Conservation (phyloP, 1,284 basidiomycete species). For the Thecaphora thlaspeos region DNA sequence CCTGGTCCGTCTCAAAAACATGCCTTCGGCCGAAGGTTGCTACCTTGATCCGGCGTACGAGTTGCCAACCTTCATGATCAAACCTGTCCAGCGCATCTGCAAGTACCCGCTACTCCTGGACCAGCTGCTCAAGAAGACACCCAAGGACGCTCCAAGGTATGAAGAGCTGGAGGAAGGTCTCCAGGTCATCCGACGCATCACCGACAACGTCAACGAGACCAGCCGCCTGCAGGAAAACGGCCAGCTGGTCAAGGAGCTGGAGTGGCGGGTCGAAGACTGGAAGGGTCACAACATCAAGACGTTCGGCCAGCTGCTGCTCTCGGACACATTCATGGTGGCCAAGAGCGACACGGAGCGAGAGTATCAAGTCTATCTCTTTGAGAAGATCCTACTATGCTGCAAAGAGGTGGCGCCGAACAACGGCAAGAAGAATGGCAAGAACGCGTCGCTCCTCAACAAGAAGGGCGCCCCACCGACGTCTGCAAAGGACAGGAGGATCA, state of each 20-base stretch:
- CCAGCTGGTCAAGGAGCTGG: slow-evolving; percentile 84
- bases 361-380: slow-evolving; percentile 97
- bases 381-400: slow-evolving; percentile 98
- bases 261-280: slow-evolving; percentile 93
- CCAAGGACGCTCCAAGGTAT: slow-evolving; percentile 58
- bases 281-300: slow-evolving; percentile 93
- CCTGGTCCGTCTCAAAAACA: slow-evolving; percentile 34
- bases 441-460: slow-evolving; percentile 46
- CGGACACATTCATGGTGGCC: slow-evolving; percentile 92
- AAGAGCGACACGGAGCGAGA: slow-evolving; percentile 96
- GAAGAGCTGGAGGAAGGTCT: slow-evolving; percentile 81
- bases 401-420: slow-evolving; percentile 69
- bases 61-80: slow-evolving; percentile 79
- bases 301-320: slow-evolving; percentile 87
- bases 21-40: slow-evolving; percentile 48
- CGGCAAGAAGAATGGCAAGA: slow-evolving; percentile 59
- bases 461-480: slow-evolving; percentile 13
- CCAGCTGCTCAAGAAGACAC: slow-evolving; percentile 67
- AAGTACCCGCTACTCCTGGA: slow-evolving; percentile 70
- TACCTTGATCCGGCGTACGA: slow-evolving; percentile 65
- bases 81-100: slow-evolving; percentile 74
- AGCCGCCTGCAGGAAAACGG: slow-evolving; percentile 77
- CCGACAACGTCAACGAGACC: slow-evolving; percentile 94
- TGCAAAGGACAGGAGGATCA: slow-evolving; percentile 55
- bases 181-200: slow-evolving; percentile 84